Conservation (phyloP, 305 asterid genomes). For the Fraxinus dipetala region DNA sequence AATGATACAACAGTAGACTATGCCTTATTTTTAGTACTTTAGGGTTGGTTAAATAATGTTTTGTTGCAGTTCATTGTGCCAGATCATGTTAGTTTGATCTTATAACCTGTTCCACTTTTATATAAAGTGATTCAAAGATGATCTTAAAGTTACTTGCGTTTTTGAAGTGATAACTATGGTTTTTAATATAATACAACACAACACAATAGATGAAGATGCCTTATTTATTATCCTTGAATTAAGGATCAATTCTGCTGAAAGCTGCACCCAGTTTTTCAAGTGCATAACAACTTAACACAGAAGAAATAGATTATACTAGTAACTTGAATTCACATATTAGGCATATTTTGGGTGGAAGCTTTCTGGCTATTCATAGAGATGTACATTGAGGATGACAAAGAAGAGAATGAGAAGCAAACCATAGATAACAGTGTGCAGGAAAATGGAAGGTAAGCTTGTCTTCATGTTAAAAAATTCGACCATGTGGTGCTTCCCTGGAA, state of each 20-base stretch:
- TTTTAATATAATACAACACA: not conserved
- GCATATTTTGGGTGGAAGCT: not conserved
- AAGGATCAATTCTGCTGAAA: not conserved
- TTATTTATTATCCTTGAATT: not conserved
- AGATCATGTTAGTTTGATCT: not conserved
- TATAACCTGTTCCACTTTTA: not conserved
- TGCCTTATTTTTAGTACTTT: not conserved
- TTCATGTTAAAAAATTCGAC: slow-evolving; percentile 79
- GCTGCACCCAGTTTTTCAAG: not conserved
- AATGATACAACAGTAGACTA: not conserved
- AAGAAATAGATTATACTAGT: not conserved
- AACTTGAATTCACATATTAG: not conserved
- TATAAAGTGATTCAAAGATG: not conserved
- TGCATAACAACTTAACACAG: not conserved
- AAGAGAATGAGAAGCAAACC: slow-evolving; percentile 80
- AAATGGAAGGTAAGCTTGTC: slow-evolving; percentile 59
- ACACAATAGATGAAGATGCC: not conserved
- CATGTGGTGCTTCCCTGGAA: slow-evolving; percentile 69
- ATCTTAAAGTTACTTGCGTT: not conserved
- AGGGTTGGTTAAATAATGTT: not conserved
- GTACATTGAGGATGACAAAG: slow-evolving; percentile 65
- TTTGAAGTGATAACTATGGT: not conserved
- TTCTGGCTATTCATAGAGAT: slow-evolving; percentile 46
- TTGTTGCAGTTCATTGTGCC: not conserved
- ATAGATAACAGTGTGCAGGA: slow-evolving; percentile 59